Evolutionary conservation across 2,329 filamentous ascomycete species (phyloP).

Genomic region (Aspergillaceae sp.): DNA sequence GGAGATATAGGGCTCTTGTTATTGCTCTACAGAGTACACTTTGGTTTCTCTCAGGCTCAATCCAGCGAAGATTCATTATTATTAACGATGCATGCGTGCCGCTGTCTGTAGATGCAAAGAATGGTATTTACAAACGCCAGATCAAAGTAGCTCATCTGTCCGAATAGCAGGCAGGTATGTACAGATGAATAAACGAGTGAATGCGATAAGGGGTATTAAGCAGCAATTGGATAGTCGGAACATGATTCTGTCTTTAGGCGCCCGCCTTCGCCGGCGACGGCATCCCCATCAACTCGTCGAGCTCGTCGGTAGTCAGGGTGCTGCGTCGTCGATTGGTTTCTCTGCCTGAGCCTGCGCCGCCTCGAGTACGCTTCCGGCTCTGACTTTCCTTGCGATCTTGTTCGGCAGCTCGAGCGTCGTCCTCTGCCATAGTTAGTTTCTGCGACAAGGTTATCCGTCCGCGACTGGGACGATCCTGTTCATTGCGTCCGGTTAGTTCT

Average conservation of each 20-base stretch:
- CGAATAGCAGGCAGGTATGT: neutral
- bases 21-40: neutral
- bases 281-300: slow-evolving; percentile 33
- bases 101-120: neutral
- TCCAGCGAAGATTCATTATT: neutral
- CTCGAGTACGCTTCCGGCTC: slow-evolving; percentile 28
- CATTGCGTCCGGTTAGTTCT: slow-evolving; percentile 5
- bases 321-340: slow-evolving; percentile 31
- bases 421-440: slow-evolving; percentile 36
- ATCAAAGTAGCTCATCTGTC: slow-evolving; percentile 8
- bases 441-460: slow-evolving; percentile 31
- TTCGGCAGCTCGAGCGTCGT: slow-evolving; percentile 34
- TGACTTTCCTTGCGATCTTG: slow-evolving; percentile 25
- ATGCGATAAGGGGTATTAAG: slow-evolving; percentile 6
- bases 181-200: slow-evolving; percentile 3
- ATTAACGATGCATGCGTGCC: slow-evolving; percentile 3
- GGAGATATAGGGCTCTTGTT: too few species aligned
- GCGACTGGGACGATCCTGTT: slow-evolving; percentile 8
- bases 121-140: slow-evolving; percentile 9
- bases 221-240: neutral
- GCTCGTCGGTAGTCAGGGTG: slow-evolving; percentile 38
- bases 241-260: neutral
- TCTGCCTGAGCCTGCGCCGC: slow-evolving; percentile 17
- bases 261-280: slow-evolving; percentile 1
- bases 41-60: too few species aligned